Conservation (phyloP, 768 basidiomycete genomes). For the Russula earlei region DNA sequence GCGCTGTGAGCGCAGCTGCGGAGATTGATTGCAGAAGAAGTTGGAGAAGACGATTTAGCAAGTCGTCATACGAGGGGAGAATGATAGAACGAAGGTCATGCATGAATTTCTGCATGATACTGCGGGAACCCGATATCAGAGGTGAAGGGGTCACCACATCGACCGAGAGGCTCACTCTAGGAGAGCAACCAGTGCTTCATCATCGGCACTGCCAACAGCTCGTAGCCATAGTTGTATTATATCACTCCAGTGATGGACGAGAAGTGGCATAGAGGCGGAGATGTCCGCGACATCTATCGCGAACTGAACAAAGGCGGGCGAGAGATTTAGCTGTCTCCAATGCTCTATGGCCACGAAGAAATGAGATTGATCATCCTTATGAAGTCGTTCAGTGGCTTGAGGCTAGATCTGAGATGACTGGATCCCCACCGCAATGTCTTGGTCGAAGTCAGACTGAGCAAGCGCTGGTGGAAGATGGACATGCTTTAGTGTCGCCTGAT, state of each 20-base stretch:
- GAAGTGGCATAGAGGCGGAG: constrained; percentile 67
- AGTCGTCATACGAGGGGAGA: constrained; percentile 45
- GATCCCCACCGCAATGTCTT: constrained; percentile 43
- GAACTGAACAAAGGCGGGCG: constrained; percentile 65
- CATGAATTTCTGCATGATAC: constrained; percentile 67
- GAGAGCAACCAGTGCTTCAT: constrained; percentile 64
- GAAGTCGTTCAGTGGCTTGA: neutral
- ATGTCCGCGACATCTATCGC: constrained; percentile 49
- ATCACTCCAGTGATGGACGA: constrained; percentile 71
- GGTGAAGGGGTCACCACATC: neutral
- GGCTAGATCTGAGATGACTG: neutral
- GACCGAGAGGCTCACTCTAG: constrained; percentile 51
- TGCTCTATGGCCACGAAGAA: constrained; percentile 66
- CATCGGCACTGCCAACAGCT: constrained; percentile 49
- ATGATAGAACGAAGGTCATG: constrained; percentile 78
- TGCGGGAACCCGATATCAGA: constrained; percentile 26
- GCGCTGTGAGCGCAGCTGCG: constrained; percentile 46
- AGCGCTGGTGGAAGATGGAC: constrained; percentile 67
- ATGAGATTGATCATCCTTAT: constrained; percentile 67
- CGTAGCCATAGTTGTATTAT: constrained; percentile 56
- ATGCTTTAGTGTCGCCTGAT: constrained; percentile 52
- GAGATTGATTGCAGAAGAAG: constrained; percentile 53
- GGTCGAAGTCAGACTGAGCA: constrained; percentile 40
- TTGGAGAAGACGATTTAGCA: constrained; percentile 47
- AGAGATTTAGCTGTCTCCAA: constrained; percentile 74